A percentile compares a stretch with the other conserved stretches of the same genome.
Evolutionary conservation across 257 asterid genomes (phyloP).

Genomic region (Nicotiana benthamiana): DNA sequence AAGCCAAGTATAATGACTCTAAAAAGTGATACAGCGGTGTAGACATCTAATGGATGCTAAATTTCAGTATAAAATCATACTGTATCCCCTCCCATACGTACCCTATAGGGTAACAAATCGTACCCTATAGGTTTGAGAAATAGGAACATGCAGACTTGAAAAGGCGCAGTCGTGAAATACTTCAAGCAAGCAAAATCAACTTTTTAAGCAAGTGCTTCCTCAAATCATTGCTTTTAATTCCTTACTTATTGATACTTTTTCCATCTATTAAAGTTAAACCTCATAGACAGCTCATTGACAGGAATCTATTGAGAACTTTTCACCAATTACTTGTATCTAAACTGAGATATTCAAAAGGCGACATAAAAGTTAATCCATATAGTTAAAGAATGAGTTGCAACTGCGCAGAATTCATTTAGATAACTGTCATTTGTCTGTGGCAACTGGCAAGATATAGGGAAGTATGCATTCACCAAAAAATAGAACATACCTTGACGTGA

Average conservation of each 20-base stretch:
- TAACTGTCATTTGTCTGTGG: background rate
- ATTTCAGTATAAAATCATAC: background rate
- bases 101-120: background rate
- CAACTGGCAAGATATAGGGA: background rate
- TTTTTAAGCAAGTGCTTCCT: background rate
- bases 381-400: background rate
- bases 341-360: background rate
- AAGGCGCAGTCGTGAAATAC: background rate
- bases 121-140: background rate
- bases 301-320: background rate
- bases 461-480: background rate
- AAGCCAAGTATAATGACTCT: background rate
- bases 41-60: background rate
- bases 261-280: background rate
- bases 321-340: background rate
- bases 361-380: background rate
- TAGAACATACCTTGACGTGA: constrained; percentile 66
- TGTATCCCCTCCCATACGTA: background rate
- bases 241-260: background rate
- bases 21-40: background rate
- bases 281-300: background rate
- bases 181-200: background rate
- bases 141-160: background rate
- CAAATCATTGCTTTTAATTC: background rate
- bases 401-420: background rate